phyloP scores from a whole-genome alignment of 148 eudicot genomes.

The Camellia sinensis region DNA sequence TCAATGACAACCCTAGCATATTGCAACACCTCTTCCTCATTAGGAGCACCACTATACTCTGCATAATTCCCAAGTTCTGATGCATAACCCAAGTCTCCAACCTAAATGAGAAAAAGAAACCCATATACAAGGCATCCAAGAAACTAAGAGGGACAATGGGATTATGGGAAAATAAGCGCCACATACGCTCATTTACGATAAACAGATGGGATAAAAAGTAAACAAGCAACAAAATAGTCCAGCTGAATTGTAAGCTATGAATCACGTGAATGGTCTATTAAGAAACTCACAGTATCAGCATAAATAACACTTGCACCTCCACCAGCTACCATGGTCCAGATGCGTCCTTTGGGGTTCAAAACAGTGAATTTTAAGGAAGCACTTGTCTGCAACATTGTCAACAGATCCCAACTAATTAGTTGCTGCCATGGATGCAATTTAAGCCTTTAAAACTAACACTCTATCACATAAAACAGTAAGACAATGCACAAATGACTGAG shows the following conservation, averaged over 20 bases:
- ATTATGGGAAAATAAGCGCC: background rate
- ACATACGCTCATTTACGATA: background rate
- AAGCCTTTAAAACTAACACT: background rate
- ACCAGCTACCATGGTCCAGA: conserved; percentile 96
- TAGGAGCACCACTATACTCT: conserved; percentile 93
- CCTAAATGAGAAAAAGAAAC: conserved; percentile 29
- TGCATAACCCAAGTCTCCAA: conserved; percentile 89
- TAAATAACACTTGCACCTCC: conserved; percentile 97
- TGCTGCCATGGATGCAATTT: background rate
- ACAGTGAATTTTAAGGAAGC: conserved; percentile 83
- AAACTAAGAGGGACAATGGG: background rate
- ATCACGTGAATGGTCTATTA: background rate
- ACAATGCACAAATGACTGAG: background rate
- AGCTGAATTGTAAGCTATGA: background rate
- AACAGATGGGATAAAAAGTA: background rate
- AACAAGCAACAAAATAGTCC: background rate
- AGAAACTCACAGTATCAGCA: conserved; percentile 69
- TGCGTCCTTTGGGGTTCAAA: conserved; percentile 82
- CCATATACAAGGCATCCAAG: background rate
- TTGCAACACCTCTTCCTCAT: conserved; percentile 80
- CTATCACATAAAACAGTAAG: background rate
- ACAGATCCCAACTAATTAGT: background rate
- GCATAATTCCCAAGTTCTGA: conserved; percentile 87
- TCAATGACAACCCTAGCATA: conserved; percentile 89
- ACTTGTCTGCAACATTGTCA: conserved; percentile 59